Base-by-base conservation (phyloP, 805 yeast species). In the Yarrowia yakushimensis region DNA sequence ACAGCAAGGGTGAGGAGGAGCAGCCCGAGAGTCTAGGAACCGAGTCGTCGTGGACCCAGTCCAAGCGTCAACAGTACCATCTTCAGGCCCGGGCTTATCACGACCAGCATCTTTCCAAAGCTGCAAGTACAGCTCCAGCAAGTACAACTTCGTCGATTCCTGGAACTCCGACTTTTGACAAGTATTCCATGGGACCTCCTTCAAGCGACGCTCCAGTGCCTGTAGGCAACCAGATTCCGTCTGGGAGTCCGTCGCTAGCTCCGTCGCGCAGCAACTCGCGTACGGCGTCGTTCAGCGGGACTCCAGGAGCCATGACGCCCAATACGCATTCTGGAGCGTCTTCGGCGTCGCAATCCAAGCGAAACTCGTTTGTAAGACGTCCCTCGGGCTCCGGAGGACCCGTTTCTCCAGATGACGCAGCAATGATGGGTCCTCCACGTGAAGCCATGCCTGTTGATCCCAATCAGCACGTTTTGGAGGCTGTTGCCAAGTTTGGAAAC, bases 401-500 rank as follows among this genome's bases (percentile, higher is more conserved):
- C 4, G 59, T 9, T 3, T 52, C 59, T 12, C 59, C 59, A 6
- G 59, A 52, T 8, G 59, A 52, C 25, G 43, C 59, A 2, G 59
- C 59, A 4, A 25, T 52, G 11, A 34, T 52, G 43, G 59, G 59
- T 13, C 59, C 59, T 7, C 59, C 59, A 17, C 30, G 59, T 3
- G 59, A 52, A 25, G 25, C 43, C 0, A 22, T 52, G 31, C 59
- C 59, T 2, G 33, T 20, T 15, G 61, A 55, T 30, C 48, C 61
- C 39, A 55, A 39, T n/a, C 61, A 55, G 48, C 46, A 41, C 20
- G 48, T 55, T 27, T 30, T 55, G 34, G 48, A 55, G 27, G 48
- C 61, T 1, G 61, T 55, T 17, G 48, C 48, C 18, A 55, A 55
- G 48, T 41, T 55, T 30, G 61, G 61, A 10, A 41, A 41, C 8